These are phyloP conservation scores for Graphilbum fragrans DNA, from an alignment of 2,329 filamentous ascomycete genomes.

Conservation along the genomic window DNA sequence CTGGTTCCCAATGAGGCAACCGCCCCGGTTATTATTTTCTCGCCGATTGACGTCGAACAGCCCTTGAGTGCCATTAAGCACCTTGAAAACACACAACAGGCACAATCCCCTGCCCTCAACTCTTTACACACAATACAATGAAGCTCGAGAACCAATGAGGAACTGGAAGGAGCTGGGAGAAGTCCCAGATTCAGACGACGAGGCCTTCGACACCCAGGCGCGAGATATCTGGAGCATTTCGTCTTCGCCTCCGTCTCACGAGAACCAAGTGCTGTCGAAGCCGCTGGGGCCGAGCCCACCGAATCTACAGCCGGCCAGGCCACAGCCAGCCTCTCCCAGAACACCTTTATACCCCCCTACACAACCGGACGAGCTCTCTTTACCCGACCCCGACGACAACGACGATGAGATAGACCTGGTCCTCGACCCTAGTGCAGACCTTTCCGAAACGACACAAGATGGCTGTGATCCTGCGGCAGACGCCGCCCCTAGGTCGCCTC, in stretches of 20 bases:
- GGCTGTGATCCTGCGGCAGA: not conserved
- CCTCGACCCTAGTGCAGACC: not conserved
- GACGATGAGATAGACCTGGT: constrained; percentile 11
- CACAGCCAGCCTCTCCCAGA: not conserved
- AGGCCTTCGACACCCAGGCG: constrained; percentile 23
- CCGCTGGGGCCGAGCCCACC: not conserved
- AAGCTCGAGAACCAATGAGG: constrained; percentile 21
- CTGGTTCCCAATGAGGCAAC: too few relatives aligned
- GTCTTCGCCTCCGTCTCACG: not conserved
- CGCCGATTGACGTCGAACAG: too few relatives aligned
- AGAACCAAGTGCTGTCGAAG: not conserved
- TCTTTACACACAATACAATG: constrained; percentile 14
- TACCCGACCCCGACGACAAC: not conserved
- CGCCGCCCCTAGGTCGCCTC: not conserved
- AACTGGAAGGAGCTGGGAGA: constrained; percentile 31
- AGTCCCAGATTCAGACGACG: constrained; percentile 31
- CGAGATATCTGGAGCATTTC: constrained; percentile 3
- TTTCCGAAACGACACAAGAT: not conserved
- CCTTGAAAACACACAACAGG: too few relatives aligned
- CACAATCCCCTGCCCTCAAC: too few relatives aligned
- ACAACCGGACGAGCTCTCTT: not conserved
- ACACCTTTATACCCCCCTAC: not conserved
- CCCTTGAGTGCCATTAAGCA: too few relatives aligned
- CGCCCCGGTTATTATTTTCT: too few relatives aligned
- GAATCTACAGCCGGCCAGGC: not conserved